phyloP scores from a whole-genome alignment of 1,284 basidiomycete genomes.

The Omphalotus olearius region DNA sequence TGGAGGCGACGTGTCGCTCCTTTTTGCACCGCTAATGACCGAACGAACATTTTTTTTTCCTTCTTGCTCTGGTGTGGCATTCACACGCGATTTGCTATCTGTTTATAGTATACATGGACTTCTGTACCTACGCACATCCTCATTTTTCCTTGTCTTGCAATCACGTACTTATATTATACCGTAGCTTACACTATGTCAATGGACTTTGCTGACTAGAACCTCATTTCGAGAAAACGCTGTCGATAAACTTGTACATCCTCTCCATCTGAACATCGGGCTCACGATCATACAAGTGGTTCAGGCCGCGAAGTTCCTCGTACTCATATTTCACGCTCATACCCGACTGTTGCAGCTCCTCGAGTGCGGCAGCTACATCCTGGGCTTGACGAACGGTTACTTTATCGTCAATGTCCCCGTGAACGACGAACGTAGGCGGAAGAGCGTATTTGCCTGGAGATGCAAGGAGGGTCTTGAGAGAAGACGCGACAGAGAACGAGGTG shows the following conservation, averaged over 20 bases:
- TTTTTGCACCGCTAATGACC: not conserved
- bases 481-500: conserved; percentile 25
- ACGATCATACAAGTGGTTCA: conserved; percentile 31
- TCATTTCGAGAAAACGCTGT: conserved; percentile 16
- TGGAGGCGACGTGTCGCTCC: not conserved
- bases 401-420: conserved; percentile 31
- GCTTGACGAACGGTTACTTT: conserved; percentile 30
- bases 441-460: conserved; percentile 16
- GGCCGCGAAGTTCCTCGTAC: conserved; percentile 26
- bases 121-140: no score
- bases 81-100: no score
- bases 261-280: conserved; percentile 28
- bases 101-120: no score
- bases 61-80: no score
- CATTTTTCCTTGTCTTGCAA: no score
- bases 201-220: no score
- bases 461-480: conserved; percentile 20
- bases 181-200: no score
- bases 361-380: conserved; percentile 26
- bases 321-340: conserved; percentile 21
- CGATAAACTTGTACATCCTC: conserved; percentile 29
- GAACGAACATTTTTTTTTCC: no score
- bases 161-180: no score
- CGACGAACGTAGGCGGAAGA: conserved; percentile 29
- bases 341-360: conserved; percentile 19